Evolutionary conservation across 1,284 basidiomycete species (phyloP).

Genomic region (Tilletia setariae): DNA sequence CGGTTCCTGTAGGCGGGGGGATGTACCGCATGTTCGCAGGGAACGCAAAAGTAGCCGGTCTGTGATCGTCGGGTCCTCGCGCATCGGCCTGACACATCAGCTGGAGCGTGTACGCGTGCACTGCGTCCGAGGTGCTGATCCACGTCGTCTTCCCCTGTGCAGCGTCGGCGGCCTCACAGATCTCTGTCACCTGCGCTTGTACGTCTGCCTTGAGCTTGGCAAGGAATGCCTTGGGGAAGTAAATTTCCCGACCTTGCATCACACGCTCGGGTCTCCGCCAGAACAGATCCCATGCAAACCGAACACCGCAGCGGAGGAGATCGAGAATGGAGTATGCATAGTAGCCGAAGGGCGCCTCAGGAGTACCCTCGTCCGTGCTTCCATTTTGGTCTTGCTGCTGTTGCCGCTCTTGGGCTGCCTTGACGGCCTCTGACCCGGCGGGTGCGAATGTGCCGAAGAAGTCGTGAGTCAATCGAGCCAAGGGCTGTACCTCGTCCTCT

Average conservation of each 20-base stretch:
- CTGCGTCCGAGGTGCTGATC: neutral
- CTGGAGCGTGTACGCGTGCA: neutral
- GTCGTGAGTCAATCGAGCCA: neutral
- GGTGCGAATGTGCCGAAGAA: neutral
- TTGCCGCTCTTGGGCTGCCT: neutral
- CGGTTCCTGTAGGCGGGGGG: neutral
- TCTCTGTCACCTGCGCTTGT: neutral
- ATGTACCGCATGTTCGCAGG: neutral
- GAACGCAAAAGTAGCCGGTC: neutral
- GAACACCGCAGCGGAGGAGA: neutral
- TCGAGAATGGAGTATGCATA: neutral
- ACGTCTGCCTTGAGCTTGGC: neutral
- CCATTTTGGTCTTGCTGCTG: neutral
- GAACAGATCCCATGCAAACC: neutral
- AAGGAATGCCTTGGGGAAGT: neutral
- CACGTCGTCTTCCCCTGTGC: neutral
- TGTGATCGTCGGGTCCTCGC: neutral
- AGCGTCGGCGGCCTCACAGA: neutral
- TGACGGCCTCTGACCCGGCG: neutral
- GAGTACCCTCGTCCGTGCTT: too few species aligned
- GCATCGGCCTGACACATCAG: neutral
- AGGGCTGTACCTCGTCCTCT: neutral
- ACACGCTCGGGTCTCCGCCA: neutral
- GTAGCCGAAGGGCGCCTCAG: neutral
- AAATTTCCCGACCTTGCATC: slow-evolving; percentile 3